Base-by-base conservation (phyloP, 1,284 basidiomycete species). In the Pascua sp. region DNA sequence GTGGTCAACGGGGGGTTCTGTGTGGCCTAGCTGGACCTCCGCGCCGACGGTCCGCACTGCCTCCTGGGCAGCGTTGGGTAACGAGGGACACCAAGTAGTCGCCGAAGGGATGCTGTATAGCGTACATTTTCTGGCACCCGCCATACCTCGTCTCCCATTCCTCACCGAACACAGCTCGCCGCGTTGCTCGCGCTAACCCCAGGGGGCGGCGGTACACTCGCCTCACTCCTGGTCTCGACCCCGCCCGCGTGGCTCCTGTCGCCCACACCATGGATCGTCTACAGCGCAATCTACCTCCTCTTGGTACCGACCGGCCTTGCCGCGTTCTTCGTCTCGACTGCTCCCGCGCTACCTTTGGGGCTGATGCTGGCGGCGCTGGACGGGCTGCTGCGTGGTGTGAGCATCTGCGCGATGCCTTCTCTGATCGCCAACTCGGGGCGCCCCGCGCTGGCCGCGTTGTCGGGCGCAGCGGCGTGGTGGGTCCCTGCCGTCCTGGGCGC, bases 151-250 rank as follows among this genome's bases (percentile, higher is more conserved):
- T n/a, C n/a, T n/a, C n/a, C n/a, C n/a, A n/a, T n/a, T n/a, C n/a
- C n/a, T n/a, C n/a, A n/a, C n/a, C n/a, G n/a, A n/a, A n/a, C n/a
- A n/a, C 24, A 32, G 3, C 4, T 3, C 24, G n/a, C 24, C 24
- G 24, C 24, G 7, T 32, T 36, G 9, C 24, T 32, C 24, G 24
- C 24, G 47, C 51, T 51, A 32, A 58, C 38, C 16, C 10, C 51
- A 77, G 75, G 75, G 73, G 73, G 72, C 47, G 75, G 75, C 17
- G 61, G 65, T 12, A 75, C 73, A 10, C 43, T 71, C 18, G 59
- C 63, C 1, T 63, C 71, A 0, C 46, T 77, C 1, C 61, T 77
- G 0, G 64, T 70, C n/a, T 61, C 59, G 11, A 66, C 67, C 40
- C 70, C 73, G 2, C 73, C 75, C 0, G 57, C 67, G 36, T 77